Percentiles rank a stretch among this genome's conserved stretches.
These are phyloP conservation scores for Phytopythium chamaehyphon DNA, from an alignment of 352 stramenopile genomes.

Conservation along the genomic window DNA sequence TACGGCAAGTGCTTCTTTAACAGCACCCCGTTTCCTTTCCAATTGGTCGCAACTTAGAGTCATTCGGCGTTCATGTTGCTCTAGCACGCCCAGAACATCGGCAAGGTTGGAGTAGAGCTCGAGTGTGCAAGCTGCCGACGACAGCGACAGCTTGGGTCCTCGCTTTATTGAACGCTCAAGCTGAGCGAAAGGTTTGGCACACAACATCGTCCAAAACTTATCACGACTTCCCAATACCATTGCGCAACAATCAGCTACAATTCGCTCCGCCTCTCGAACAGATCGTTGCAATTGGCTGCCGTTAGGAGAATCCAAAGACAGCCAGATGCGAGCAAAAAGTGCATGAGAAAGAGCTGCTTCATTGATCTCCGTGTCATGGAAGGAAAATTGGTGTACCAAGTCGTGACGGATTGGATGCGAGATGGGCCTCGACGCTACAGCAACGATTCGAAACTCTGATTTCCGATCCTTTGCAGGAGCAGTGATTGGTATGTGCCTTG, in stretches of 20 bases:
- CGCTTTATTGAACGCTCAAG: background rate
- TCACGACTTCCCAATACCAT: background rate
- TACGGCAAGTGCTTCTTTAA: background rate
- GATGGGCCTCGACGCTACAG: conserved; percentile 19
- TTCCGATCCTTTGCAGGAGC: background rate
- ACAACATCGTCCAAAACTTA: conserved; percentile 6
- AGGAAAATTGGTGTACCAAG: conserved; percentile 14
- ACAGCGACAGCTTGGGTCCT: background rate
- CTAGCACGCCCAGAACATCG: background rate
- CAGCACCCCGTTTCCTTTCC: background rate
- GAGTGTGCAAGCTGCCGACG: conserved; percentile 4
- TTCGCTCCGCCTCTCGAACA: conserved; percentile 10
- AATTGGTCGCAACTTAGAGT: conserved; percentile 7
- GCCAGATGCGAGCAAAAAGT: conserved; percentile 22
- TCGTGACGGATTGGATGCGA: conserved; percentile 10
- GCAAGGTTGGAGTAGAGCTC: conserved; percentile 2
- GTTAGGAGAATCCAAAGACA: conserved; percentile 8
- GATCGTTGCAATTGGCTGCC: conserved; percentile 4
- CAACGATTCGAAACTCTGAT: conserved; percentile 46
- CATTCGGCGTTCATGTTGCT: conserved; percentile 3
- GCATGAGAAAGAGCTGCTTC: conserved; percentile 1
- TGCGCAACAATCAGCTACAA: background rate
- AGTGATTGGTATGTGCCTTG: background rate
- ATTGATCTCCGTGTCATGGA: conserved; percentile 16
- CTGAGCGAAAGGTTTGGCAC: background rate